phyloP scores from a whole-genome alignment of 805 yeast genomes.

The Candida vaughaniae region DNA sequence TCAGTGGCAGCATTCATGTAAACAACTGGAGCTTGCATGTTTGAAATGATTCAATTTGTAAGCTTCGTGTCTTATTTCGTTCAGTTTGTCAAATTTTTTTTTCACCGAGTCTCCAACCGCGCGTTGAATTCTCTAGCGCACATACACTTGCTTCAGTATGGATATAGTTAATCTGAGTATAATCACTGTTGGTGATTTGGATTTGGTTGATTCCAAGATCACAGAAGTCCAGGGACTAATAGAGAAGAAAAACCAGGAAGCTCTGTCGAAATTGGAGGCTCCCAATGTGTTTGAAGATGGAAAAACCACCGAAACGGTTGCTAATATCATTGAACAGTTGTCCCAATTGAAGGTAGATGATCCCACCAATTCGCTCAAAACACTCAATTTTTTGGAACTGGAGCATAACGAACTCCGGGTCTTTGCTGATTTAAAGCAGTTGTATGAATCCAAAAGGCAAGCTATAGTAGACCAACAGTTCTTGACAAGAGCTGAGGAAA shows the following conservation, averaged over 20 bases:
- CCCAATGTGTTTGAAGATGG: constrained; percentile 11
- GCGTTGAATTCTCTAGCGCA: not conserved
- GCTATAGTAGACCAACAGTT: constrained; percentile 3
- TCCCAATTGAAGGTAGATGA: not conserved
- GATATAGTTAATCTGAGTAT: constrained; percentile 35
- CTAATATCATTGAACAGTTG: constrained; percentile 7
- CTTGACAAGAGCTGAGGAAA: constrained; percentile 8
- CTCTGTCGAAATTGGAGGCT: constrained; percentile 3
- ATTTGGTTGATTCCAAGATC: constrained; percentile 23
- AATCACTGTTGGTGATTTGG: constrained; percentile 34
- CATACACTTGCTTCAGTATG: too few relatives aligned
- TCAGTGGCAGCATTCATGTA: constrained; percentile 75
- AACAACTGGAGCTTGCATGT: constrained; percentile 49
- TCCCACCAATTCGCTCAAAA: constrained; percentile 1
- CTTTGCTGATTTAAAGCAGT: constrained; percentile 13
- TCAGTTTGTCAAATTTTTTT: not conserved
- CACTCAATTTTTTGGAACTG: constrained; percentile 13
- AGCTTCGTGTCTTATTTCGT: too few relatives aligned
- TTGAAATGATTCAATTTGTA: too few relatives aligned
- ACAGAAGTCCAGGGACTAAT: constrained; percentile 21
- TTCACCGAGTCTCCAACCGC: not conserved
- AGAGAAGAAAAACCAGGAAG: constrained; percentile 4
- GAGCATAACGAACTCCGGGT: constrained; percentile 17
- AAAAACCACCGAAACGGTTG: constrained; percentile 11
- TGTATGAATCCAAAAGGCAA: constrained; percentile 5